phyloP scores from a whole-genome alignment of 1,284 basidiomycete genomes.

The Cryptococcus deneoformans region DNA sequence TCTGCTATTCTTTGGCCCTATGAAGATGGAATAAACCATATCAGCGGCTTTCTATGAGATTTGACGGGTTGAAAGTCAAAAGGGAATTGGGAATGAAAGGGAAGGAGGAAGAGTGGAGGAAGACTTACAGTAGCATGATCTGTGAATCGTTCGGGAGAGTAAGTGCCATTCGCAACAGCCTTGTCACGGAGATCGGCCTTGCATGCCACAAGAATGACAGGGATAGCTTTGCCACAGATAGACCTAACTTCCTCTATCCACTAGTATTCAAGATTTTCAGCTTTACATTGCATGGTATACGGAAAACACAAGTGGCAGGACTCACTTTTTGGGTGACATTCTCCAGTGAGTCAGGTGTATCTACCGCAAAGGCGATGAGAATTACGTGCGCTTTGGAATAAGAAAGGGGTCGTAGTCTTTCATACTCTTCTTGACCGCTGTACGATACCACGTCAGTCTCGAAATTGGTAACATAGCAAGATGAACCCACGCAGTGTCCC shows the following conservation, averaged over 20 bases:
- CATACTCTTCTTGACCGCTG: conserved; percentile 96
- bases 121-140: conserved; percentile 48
- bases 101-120: neutral
- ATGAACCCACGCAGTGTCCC: conserved; percentile 89
- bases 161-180: conserved; percentile 48
- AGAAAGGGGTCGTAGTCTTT: conserved; percentile 88
- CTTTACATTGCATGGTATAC: neutral
- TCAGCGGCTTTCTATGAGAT: too few species aligned
- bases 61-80: too few species aligned
- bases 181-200: conserved; percentile 56
- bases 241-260: conserved; percentile 97
- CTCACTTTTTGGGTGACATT: conserved; percentile 88
- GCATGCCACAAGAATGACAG: conserved; percentile 55
- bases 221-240: conserved; percentile 70
- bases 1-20: conserved; percentile 73
- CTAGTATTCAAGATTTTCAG: conserved; percentile 49
- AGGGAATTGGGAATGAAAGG: neutral
- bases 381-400: conserved; percentile 99
- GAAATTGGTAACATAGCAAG: neutral
- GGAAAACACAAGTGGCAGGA: neutral
- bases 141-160: conserved; percentile 41
- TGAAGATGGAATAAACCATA: too few species aligned
- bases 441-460: neutral
- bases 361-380: conserved; percentile 93
- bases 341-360: conserved; percentile 94